Evolutionary conservation across 1,139 yeast genomes (phyloP).

Genomic region (Sugiyamaella pinicola): DNA sequence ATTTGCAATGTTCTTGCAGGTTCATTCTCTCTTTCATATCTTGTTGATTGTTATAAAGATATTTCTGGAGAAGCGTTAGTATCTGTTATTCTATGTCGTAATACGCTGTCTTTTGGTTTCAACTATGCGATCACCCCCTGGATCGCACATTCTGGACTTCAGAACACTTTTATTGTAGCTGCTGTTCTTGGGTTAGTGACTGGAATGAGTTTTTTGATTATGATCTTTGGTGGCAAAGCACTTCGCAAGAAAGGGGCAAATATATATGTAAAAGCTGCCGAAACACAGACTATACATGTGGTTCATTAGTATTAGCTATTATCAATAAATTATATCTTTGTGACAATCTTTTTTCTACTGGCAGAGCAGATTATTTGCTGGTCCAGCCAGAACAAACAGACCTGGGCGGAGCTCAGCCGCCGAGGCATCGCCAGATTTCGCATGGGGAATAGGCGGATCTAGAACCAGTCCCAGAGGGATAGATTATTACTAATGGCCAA

Average conservation of each 20-base stretch:
- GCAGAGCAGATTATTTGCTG: too few species aligned
- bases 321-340: background rate
- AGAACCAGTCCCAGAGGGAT: too few species aligned
- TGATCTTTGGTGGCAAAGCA: constrained; percentile 41
- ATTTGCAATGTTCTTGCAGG: constrained; percentile 59
- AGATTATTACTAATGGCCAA: background rate
- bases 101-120: constrained; percentile 51
- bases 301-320: constrained; percentile 16
- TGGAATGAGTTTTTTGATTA: constrained; percentile 47
- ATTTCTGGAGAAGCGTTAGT: constrained; percentile 59
- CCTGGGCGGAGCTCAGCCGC: too few species aligned
- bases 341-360: background rate
- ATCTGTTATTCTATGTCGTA: constrained; percentile 41
- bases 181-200: constrained; percentile 50
- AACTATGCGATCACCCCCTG: constrained; percentile 55
- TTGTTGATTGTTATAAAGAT: constrained; percentile 56
- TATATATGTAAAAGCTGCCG: constrained; percentile 21
- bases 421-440: too few species aligned
- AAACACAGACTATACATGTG: constrained; percentile 19
- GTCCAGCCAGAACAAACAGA: too few species aligned
- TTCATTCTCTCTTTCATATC: constrained; percentile 55
- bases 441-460: background rate
- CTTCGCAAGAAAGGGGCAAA: constrained; percentile 26
- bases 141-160: constrained; percentile 48
- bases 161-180: constrained; percentile 50